These are phyloP conservation scores for Cotoneaster glaucophyllus DNA, from an alignment of 306 rosid species.

Conservation along the genomic window DNA sequence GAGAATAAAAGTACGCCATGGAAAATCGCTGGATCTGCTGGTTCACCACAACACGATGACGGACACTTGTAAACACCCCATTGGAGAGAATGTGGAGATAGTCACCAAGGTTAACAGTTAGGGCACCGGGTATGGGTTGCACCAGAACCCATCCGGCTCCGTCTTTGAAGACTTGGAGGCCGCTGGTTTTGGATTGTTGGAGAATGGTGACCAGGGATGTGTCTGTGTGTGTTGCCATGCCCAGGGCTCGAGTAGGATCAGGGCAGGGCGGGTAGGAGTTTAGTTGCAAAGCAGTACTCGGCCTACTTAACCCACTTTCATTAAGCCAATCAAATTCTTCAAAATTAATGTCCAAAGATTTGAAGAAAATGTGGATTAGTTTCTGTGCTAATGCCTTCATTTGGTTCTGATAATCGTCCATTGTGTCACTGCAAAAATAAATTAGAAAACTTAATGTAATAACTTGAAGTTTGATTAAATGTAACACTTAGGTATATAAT, in stretches of 20 bases:
- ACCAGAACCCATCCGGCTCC: conserved; percentile 55
- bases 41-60: conserved; percentile 56
- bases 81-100: conserved; percentile 52
- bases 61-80: conserved; percentile 29
- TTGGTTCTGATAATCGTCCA: conserved; percentile 45
- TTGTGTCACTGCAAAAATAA: conserved; percentile 29
- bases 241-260: conserved; percentile 58
- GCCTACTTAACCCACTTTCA: not conserved
- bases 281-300: conserved; percentile 43
- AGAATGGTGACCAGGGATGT: conserved; percentile 59
- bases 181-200: conserved; percentile 42
- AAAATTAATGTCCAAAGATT: conserved; percentile 18
- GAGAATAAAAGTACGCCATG: conserved; percentile 48
- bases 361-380: conserved; percentile 29
- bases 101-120: conserved; percentile 60
- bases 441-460: not conserved
- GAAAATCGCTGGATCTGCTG: conserved; percentile 34
- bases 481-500: not conserved
- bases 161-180: conserved; percentile 54
- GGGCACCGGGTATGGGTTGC: conserved; percentile 26
- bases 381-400: conserved; percentile 49
- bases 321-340: conserved; percentile 36
- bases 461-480: not conserved
- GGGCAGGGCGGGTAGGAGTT: conserved; percentile 70
- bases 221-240: conserved; percentile 78